Conservation (phyloP, 2,329 filamentous ascomycete genomes). For the Sporothrix pseudoabietina region DNA sequence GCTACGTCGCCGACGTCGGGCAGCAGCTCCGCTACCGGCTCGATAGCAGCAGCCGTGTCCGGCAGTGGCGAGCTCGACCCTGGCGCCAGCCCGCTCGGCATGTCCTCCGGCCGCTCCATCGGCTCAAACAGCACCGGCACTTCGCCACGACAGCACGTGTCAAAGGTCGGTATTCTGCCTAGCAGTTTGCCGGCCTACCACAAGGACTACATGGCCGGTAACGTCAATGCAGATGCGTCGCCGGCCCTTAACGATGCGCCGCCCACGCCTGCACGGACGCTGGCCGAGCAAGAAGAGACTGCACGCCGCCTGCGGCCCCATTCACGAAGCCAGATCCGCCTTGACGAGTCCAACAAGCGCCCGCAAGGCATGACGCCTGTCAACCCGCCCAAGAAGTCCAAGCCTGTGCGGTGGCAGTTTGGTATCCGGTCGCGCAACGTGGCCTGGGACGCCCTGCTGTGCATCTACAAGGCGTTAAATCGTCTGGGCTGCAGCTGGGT, state of each 20-base stretch:
- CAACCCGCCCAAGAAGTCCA: conserved; percentile 67
- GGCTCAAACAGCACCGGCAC: conserved; percentile 52
- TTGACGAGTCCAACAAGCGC: conserved; percentile 64
- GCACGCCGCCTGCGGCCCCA: conserved; percentile 83
- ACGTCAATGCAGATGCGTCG: conserved; percentile 51
- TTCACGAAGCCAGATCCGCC: conserved; percentile 67
- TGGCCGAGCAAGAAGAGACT: conserved; percentile 79
- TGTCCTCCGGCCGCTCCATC: conserved; percentile 58
- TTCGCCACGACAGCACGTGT: conserved; percentile 63
- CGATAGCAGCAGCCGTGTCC: conserved; percentile 56
- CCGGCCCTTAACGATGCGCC: conserved; percentile 54
- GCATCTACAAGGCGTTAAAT: conserved; percentile 87
- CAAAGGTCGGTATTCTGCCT: conserved; percentile 87
- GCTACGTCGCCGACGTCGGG: conserved; percentile 52
- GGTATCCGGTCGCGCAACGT: conserved; percentile 93
- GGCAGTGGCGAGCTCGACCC: conserved; percentile 40
- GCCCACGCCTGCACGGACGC: conserved; percentile 55
- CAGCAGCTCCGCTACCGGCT: conserved; percentile 56
- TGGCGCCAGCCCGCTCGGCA: conserved; percentile 55
- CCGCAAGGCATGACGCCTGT: conserved; percentile 66
- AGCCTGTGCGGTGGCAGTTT: conserved; percentile 94
- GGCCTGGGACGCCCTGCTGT: conserved; percentile 90
- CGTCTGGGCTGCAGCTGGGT: conserved; percentile 91
- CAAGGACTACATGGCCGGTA: conserved; percentile 75
- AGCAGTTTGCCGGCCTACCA: conserved; percentile 91